These are phyloP conservation scores for Gremmenia infestans DNA, from an alignment of 2,329 filamentous ascomycete genomes.

Conservation along the genomic window DNA sequence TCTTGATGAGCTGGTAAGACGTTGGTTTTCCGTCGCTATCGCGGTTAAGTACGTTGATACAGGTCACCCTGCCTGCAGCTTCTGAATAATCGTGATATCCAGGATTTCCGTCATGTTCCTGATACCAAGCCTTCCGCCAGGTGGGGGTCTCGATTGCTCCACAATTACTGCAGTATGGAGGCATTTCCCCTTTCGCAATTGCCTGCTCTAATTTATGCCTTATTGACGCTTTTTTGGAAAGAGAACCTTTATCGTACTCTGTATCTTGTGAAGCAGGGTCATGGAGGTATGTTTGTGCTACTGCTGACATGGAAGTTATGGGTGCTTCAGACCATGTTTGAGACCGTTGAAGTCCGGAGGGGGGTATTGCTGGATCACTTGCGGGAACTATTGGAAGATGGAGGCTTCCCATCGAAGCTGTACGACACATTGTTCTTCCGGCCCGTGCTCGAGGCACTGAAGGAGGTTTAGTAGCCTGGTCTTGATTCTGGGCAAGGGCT, in stretches of 20 bases:
- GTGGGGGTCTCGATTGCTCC: conserved; percentile 94
- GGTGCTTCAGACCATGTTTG: conserved; percentile 40
- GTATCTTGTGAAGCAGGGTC: neutral
- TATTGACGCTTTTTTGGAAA: conserved; percentile 28
- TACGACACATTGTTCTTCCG: conserved; percentile 32
- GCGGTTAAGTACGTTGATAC: conserved; percentile 62
- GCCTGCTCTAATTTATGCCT: conserved; percentile 55
- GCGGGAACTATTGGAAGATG: conserved; percentile 37
- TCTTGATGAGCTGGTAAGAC: conserved; percentile 73
- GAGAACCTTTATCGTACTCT: conserved; percentile 1
- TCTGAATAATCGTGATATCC: conserved; percentile 66
- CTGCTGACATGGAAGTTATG: conserved; percentile 3
- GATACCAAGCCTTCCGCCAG: conserved; percentile 91
- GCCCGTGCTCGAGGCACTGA: conserved; percentile 34
- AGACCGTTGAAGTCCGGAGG: conserved; percentile 34
- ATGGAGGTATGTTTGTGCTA: neutral
- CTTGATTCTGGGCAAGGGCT: neutral
- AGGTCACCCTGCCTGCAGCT: conserved; percentile 67
- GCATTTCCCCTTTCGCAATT: conserved; percentile 76
- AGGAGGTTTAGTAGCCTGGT: conserved; percentile 1
- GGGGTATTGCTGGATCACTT: conserved; percentile 47
- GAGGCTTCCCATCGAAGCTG: conserved; percentile 28
- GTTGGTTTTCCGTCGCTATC: conserved; percentile 58
- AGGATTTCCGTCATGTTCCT: conserved; percentile 65
- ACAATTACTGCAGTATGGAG: conserved; percentile 86